Conservation (phyloP, 768 basidiomycete species). For the Suillus americanus region DNA sequence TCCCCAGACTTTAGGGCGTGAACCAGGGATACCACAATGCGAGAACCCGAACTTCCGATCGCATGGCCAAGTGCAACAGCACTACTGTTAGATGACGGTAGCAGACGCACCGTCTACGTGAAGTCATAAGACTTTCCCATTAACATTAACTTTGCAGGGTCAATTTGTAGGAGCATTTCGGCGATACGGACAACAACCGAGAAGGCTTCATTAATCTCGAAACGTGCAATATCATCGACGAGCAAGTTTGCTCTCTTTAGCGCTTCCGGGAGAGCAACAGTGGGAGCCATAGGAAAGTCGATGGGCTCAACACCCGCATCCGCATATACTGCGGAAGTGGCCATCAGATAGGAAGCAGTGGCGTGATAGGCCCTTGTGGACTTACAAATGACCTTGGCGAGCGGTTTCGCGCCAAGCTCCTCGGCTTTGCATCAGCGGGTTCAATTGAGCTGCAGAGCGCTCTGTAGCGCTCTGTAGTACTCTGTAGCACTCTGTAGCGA, state of each 20-base stretch:
- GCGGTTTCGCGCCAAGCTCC: slow-evolving; percentile 86
- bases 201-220: slow-evolving; percentile 98
- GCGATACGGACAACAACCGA: slow-evolving; percentile 90
- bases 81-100: slow-evolving; percentile 55
- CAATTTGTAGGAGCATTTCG: slow-evolving; percentile 83
- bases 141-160: slow-evolving; percentile 84
- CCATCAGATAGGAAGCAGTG: background rate
- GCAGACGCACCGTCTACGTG: slow-evolving; percentile 16
- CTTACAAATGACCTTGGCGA: slow-evolving; percentile 95
- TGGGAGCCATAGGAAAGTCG: slow-evolving; percentile 95
- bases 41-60: slow-evolving; percentile 93
- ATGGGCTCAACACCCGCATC: slow-evolving; percentile 97
- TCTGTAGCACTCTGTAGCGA: no score
- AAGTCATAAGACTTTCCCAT: slow-evolving; percentile 56
- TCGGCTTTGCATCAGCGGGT: no score
- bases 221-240: slow-evolving; percentile 83
- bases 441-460: no score
- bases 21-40: slow-evolving; percentile 90
- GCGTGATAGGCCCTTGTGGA: slow-evolving; percentile 13
- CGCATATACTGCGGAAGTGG: slow-evolving; percentile 69
- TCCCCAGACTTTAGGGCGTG: slow-evolving; percentile 91
- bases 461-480: no score
- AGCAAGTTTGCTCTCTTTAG: slow-evolving; percentile 84
- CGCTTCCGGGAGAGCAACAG: slow-evolving; percentile 86
- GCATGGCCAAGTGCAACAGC: slow-evolving; percentile 96